phyloP scores from a whole-genome alignment of 805 yeast genomes.

The Candida broadrunensis region DNA sequence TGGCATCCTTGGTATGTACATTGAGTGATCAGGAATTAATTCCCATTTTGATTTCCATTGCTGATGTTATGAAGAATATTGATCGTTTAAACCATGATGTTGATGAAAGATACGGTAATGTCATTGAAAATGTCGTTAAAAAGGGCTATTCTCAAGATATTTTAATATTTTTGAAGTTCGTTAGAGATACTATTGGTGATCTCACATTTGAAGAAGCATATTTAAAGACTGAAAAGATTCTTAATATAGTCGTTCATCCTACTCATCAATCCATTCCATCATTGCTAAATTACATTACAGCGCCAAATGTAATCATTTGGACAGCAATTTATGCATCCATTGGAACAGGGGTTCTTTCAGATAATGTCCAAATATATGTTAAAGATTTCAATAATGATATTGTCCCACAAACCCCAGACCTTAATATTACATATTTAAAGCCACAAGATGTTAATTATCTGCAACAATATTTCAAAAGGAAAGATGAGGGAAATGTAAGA shows the following conservation, averaged over 20 bases:
- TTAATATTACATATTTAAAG: slow-evolving; percentile 39
- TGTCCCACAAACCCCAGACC: slow-evolving; percentile 47
- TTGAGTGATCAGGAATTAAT: slow-evolving; percentile 63
- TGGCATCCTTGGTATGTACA: slow-evolving; percentile 82
- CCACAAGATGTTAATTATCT: slow-evolving; percentile 45
- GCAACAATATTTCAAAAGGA: slow-evolving; percentile 38
- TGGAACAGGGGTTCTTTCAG: slow-evolving; percentile 65
- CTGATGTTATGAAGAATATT: slow-evolving; percentile 40
- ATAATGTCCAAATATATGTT: slow-evolving; percentile 54
- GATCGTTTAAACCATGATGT: slow-evolving; percentile 51
- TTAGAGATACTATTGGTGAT: slow-evolving; percentile 70
- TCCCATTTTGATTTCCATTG: slow-evolving; percentile 37
- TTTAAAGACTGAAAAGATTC: slow-evolving; percentile 68
- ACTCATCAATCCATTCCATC: slow-evolving; percentile 67
- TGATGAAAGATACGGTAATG: slow-evolving; percentile 60
- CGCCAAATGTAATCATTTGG: slow-evolving; percentile 88
- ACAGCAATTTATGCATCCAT: slow-evolving; percentile 87
- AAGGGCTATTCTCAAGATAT: slow-evolving; percentile 89
- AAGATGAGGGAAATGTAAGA: slow-evolving; percentile 8
- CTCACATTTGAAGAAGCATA: slow-evolving; percentile 93
- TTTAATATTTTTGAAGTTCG: slow-evolving; percentile 73
- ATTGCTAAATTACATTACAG: slow-evolving; percentile 80
- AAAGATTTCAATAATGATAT: slow-evolving; percentile 61
- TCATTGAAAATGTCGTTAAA: slow-evolving; percentile 69
- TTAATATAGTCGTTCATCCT: slow-evolving; percentile 86